Evolutionary conservation across 148 eudicot species (phyloP), one percentile per base, ranked within the genome.

Genomic region (Selenicereus undatus): DNA sequence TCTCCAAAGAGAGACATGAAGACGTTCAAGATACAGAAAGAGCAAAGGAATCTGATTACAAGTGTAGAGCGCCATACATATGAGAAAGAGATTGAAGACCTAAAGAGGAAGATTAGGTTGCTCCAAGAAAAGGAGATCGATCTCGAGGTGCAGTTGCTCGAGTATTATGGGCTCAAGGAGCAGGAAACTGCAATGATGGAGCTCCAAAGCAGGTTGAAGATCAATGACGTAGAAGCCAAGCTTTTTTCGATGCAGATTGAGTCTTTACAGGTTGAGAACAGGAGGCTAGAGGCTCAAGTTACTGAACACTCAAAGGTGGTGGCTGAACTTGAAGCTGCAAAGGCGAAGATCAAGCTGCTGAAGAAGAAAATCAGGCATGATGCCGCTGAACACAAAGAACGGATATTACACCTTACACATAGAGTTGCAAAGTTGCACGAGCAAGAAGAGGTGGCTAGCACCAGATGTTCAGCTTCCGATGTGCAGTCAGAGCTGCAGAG

Each of bases 121-220:
- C 94, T 95, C 9, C 85, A 84, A 75, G 93, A 95, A 79, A 87
- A 93, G 75, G 99, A 93, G 82, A 87, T 83, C 71, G 75, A 70
- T 42, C 89, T 92, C 51, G 97, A 95, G 88, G 83, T 86, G 32
- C 89, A 95, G 70, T 85, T 95, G 84, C 92, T 95, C 11, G 97
- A 95, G 82, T 92, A 90, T 71, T 92, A 89, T 58, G 97, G 99
- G 24, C 89, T 93, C n/a, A 90, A 91, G 83, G 97, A 95, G 87
- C 97, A 95, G 80, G 93, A 95, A 86, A 83, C 88, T 27, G 86
- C 87, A 10, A 81, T 90, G 72, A 83, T 82, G 86, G 99, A 95
- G 85, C 92, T 95, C 45, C 92, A 90, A 45, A 95, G 91, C 84
- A 88, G 92, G 5, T 50, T 95, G 42, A 91, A 89, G 86, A 77